Base-by-base conservation (phyloP, 116 monocot species). In the Iris pallida region DNA sequence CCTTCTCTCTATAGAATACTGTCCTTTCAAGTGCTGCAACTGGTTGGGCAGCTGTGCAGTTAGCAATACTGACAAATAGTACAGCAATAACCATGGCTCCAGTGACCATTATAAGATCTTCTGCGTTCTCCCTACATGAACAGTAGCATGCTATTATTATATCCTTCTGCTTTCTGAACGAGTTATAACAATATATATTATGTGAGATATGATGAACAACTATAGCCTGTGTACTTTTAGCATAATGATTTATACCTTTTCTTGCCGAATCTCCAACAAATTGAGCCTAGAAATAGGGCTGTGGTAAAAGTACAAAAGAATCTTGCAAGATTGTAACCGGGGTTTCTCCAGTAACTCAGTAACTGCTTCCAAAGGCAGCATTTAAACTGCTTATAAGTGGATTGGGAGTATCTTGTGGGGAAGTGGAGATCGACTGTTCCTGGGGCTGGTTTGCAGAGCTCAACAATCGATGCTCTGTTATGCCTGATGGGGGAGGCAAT, bases 1-100 rank as follows among this genome's bases (percentile, higher is more conserved):
- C 91, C 63, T 80, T 76, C 58, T 92, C 92, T 55, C 92, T 47
- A 53, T 92, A 92, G 75, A 80, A 92, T 13, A 92, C 88, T 3
- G 81, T 80, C 58, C 92, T 78, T 73, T 88, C 92, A 13, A 80
- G 65, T 0, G 85, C 57, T 7, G 83, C 79, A 7, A 92, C 51
- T 18, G 92, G 92, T 62, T 85, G 88, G 19, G 88, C 85, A 4
- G 78, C 79, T 1, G 85, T 71, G 42, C 83, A 85, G 61, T 92
- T 92, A 13, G 79, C 79, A 12, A 92, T 71, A 4, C 88, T 88
- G 3, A 85, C 58, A 65, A 92, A 92, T 68, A 92, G 55, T 17
- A 92, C 83, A 1, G 88, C 70, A 30, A 76, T 53, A 54, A 81
- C 78, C 75, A 78, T 84, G 30, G 80, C 19, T 17, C 84, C 84